These are phyloP conservation scores for Xylariaceae sp. DNA, from an alignment of 2,329 filamentous ascomycete genomes.

Conservation along the genomic window DNA sequence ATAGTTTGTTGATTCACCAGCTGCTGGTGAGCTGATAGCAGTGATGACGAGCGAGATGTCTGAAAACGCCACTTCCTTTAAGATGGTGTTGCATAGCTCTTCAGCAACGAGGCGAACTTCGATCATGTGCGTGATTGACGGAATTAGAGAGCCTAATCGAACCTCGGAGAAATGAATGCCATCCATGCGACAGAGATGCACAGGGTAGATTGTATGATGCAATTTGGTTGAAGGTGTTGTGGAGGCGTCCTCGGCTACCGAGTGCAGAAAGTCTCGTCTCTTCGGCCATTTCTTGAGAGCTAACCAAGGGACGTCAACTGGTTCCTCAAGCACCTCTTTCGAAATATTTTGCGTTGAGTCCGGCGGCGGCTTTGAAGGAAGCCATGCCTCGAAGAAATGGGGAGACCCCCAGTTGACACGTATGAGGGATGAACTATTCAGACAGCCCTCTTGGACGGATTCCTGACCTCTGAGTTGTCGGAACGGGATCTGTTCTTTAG, in stretches of 20 bases:
- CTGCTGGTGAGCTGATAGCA: conserved; percentile 70
- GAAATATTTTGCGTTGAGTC: conserved; percentile 45
- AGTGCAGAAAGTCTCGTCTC: conserved; percentile 62
- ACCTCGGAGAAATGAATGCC: conserved; percentile 46
- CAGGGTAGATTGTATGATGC: conserved; percentile 49
- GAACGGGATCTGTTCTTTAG: conserved; percentile 26
- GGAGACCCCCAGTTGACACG: conserved; percentile 43
- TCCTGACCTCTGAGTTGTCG: conserved; percentile 24
- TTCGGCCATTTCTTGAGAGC: conserved; percentile 53
- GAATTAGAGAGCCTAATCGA: conserved; percentile 65
- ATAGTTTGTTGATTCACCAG: conserved; percentile 68
- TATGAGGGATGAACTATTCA: conserved; percentile 41
- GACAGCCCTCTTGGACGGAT: conserved; percentile 27
- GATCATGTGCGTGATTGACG: conserved; percentile 71
- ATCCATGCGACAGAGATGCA: conserved; percentile 54
- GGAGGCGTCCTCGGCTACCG: conserved; percentile 15
- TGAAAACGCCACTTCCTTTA: conserved; percentile 56
- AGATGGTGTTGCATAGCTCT: conserved; percentile 57
- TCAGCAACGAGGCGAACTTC: conserved; percentile 66
- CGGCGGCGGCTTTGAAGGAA: conserved; percentile 48
- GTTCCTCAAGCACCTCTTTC: conserved; percentile 42
- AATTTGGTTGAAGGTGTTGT: conserved; percentile 40
- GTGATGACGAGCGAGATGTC: conserved; percentile 61
- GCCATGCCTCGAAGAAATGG: conserved; percentile 44
- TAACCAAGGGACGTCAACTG: conserved; percentile 53